Conservation (phyloP, 495 filamentous ascomycete genomes). For the Venustampulla echinocandica region DNA sequence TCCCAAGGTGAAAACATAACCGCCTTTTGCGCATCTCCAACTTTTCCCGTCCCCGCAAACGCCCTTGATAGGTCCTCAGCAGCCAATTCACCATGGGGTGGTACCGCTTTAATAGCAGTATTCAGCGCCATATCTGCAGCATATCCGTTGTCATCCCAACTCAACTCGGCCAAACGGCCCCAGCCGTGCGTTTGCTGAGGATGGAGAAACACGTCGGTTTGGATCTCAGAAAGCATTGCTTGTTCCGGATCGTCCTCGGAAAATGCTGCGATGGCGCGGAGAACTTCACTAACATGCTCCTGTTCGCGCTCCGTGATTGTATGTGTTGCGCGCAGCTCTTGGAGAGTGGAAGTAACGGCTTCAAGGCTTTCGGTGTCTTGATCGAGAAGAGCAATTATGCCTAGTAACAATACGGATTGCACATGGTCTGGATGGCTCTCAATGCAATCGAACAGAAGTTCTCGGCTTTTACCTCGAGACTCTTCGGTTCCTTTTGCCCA, state of each 20-base stretch:
- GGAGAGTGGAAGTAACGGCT: slow-evolving; percentile 72
- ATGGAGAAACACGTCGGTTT: slow-evolving; percentile 65
- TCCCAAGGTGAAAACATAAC: slow-evolving; percentile 80
- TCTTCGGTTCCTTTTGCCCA: slow-evolving; percentile 82
- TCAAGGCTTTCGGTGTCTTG: slow-evolving; percentile 66
- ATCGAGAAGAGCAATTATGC: slow-evolving; percentile 74
- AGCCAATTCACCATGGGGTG: slow-evolving; percentile 58
- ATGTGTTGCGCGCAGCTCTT: slow-evolving; percentile 56
- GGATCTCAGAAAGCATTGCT: slow-evolving; percentile 43
- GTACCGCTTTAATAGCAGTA: slow-evolving; percentile 62
- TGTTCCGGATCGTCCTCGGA: slow-evolving; percentile 25
- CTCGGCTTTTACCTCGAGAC: slow-evolving; percentile 63
- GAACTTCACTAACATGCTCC: slow-evolving; percentile 36
- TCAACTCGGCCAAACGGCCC: slow-evolving; percentile 52
- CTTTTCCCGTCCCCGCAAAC: slow-evolving; percentile 65
- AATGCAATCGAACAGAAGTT: slow-evolving; percentile 70
- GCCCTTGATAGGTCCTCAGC: slow-evolving; percentile 62
- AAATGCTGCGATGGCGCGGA: slow-evolving; percentile 34
- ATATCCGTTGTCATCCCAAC: slow-evolving; percentile 33
- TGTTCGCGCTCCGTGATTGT: slow-evolving; percentile 35
- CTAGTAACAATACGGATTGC: slow-evolving; percentile 67
- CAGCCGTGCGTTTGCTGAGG: slow-evolving; percentile 71
- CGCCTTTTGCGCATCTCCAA: slow-evolving; percentile 64
- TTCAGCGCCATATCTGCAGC: slow-evolving; percentile 73
- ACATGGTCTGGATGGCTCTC: slow-evolving; percentile 65